Percentiles rank a stretch among this genome's conserved stretches.
These are phyloP conservation scores for Scheffersomyces lignicola DNA, from an alignment of 1,139 yeast species.

Conservation along the genomic window DNA sequence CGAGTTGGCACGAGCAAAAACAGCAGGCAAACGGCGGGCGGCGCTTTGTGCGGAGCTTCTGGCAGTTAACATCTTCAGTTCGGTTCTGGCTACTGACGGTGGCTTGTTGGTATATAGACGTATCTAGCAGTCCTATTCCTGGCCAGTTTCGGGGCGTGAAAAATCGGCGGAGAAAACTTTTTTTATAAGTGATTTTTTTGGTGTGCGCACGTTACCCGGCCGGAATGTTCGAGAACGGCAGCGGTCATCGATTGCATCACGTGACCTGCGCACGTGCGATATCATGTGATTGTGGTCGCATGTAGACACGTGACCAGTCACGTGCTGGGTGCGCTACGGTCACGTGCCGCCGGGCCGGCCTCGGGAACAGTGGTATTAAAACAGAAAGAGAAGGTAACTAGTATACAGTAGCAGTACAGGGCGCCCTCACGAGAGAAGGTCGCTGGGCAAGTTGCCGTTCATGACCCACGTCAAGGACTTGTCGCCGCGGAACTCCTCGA, in stretches of 20 bases:
- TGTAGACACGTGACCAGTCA: constrained; percentile 1
- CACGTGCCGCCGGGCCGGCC: neutral
- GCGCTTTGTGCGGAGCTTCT: constrained; percentile 44
- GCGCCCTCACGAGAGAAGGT: constrained; percentile 20
- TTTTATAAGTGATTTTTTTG: constrained; percentile 10
- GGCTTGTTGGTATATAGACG: too few species aligned
- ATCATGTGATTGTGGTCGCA: neutral
- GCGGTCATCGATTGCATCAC: too few species aligned
- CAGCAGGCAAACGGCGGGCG: constrained; percentile 44
- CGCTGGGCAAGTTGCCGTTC: constrained; percentile 49
- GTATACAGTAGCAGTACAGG: neutral
- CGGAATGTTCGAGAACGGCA: constrained; percentile 20
- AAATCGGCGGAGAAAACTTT: constrained; percentile 12
- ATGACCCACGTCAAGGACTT: constrained; percentile 50
- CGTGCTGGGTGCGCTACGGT: neutral
- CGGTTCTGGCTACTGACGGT: neutral
- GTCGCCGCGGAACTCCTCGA: constrained; percentile 46
- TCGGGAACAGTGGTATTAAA: too few species aligned
- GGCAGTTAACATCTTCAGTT: constrained; percentile 41
- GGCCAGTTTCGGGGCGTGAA: too few species aligned
- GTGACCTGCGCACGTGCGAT: neutral
- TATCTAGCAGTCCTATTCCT: too few species aligned
- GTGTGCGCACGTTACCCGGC: constrained; percentile 25
- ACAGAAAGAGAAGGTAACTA: too few species aligned
- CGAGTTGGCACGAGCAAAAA: constrained; percentile 54